These are phyloP conservation scores for Auxenochlorella pyrenoidosa DNA, from an alignment of 139 green algal species.

Conservation along the genomic window DNA sequence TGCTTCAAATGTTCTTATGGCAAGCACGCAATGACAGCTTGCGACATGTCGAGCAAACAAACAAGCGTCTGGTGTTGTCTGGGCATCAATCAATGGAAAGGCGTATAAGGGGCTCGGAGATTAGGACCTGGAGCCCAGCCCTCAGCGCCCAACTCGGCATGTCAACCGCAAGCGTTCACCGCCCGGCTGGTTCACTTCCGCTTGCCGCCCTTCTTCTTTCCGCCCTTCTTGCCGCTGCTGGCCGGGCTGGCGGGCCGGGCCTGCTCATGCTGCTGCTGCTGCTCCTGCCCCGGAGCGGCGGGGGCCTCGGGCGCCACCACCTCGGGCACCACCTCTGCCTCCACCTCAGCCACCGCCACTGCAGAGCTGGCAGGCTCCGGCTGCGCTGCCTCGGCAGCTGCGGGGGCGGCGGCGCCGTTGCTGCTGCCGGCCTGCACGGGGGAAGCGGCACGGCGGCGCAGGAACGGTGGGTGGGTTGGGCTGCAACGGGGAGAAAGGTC, in stretches of 20 bases:
- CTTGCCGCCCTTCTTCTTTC: slow-evolving; percentile 33
- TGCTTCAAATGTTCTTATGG: too few relatives aligned
- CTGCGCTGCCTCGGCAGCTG: neutral
- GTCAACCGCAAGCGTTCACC: too few relatives aligned
- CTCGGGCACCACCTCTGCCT: neutral
- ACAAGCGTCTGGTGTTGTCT: too few relatives aligned
- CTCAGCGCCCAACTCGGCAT: too few relatives aligned
- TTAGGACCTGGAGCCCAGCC: too few relatives aligned
- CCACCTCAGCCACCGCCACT: neutral
- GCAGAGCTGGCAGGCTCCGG: neutral
- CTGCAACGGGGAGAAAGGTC: neutral
- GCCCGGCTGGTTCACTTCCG: neutral
- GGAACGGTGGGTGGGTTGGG: neutral
- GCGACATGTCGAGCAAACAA: too few relatives aligned
- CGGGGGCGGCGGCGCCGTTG: neutral
- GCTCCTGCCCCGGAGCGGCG: neutral
- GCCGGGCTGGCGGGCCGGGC: neutral
- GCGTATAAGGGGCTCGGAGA: too few relatives aligned
- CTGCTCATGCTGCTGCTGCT: neutral
- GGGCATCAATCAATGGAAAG: too few relatives aligned
- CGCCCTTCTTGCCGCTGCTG: slow-evolving; percentile 4
- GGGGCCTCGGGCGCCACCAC: neutral
- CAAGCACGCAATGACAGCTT: too few relatives aligned
- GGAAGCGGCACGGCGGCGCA: neutral
- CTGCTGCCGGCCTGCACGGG: slow-evolving; percentile 13